A percentile compares a stretch with the other conserved stretches of the same genome.
Evolutionary conservation across 345 rosid genomes (phyloP).

Genomic region (Aquilaria yunnanensis): DNA sequence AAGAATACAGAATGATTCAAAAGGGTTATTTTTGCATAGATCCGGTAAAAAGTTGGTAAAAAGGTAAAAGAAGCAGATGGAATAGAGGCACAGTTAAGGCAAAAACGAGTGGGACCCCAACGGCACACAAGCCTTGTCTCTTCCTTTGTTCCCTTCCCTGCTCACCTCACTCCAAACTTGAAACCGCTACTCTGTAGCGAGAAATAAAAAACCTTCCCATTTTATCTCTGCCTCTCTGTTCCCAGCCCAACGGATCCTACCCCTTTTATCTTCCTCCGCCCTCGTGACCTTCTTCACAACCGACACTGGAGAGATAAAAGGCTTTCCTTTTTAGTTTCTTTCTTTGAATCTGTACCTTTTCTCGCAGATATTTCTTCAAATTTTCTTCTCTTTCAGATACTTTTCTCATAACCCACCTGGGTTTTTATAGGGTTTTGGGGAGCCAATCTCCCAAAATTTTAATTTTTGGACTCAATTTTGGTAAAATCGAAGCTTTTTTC

Average conservation of each 20-base stretch:
- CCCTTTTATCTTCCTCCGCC: slow-evolving; percentile 1
- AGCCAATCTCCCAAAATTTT: slow-evolving; percentile 3
- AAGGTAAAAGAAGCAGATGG: not conserved
- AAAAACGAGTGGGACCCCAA: slow-evolving; percentile 19
- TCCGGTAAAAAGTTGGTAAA: no score
- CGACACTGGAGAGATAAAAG: no score
- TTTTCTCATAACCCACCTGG: slow-evolving; percentile 1
- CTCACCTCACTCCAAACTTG: slow-evolving; percentile 6
- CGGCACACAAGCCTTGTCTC: slow-evolving; percentile 41
- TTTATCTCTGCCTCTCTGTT: not conserved
- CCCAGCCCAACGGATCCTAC: slow-evolving; percentile 16
- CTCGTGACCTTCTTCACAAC: slow-evolving; percentile 14
- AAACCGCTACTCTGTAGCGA: not conserved
- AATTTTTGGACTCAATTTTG: not conserved
- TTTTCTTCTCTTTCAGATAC: slow-evolving; percentile 3
- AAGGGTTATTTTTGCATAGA: no score
- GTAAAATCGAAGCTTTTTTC: not conserved
- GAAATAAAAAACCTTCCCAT: not conserved
- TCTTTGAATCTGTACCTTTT: not conserved
- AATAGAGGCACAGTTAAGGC: not conserved
- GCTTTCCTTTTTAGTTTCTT: not conserved
- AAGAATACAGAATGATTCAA: no score
- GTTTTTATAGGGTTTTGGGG: slow-evolving; percentile 21
- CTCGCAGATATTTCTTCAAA: slow-evolving; percentile 6
- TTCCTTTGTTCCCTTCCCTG: slow-evolving; percentile 31